Percentiles rank a stretch among this genome's conserved stretches.
These are phyloP conservation scores for Calonectria pauciramosa DNA, from an alignment of 2,329 filamentous ascomycete species.

Conservation along the genomic window DNA sequence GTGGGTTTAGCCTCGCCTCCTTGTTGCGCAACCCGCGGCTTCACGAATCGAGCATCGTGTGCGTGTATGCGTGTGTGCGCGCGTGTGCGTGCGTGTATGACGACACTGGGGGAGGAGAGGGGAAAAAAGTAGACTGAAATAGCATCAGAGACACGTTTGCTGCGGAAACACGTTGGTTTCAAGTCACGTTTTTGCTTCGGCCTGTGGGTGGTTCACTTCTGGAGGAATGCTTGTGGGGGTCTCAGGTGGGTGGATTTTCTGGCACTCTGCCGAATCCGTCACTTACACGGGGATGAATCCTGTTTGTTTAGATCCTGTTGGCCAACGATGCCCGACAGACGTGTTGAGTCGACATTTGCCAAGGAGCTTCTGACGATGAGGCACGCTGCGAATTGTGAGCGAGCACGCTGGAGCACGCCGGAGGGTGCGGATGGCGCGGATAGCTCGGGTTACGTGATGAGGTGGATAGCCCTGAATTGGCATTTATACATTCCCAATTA, in stretches of 20 bases:
- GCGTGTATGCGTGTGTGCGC: not conserved
- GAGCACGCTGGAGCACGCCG: not conserved
- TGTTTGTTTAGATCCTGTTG: not conserved
- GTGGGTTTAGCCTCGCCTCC: not conserved
- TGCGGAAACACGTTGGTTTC: not conserved
- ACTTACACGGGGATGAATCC: not conserved
- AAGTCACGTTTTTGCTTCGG: not conserved
- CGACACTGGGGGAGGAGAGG: not conserved
- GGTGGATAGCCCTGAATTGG: not conserved
- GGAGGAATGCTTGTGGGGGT: not conserved
- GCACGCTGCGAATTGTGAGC: not conserved
- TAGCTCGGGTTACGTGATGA: not conserved
- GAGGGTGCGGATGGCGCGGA: not conserved
- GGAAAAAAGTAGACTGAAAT: not conserved
- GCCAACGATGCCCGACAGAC: not conserved
- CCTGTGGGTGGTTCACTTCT: not conserved
- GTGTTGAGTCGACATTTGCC: not conserved
- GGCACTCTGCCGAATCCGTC: not conserved
- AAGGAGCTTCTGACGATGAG: not conserved
- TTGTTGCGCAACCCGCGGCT: not conserved
- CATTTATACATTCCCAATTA: not conserved
- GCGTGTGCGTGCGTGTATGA: not conserved
- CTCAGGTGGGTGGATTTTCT: not conserved
- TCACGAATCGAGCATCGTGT: not conserved
- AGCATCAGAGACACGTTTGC: conserved; percentile 8